phyloP scores from a whole-genome alignment of 2,329 filamentous ascomycete genomes.

The Cladophialophora bantiana region DNA sequence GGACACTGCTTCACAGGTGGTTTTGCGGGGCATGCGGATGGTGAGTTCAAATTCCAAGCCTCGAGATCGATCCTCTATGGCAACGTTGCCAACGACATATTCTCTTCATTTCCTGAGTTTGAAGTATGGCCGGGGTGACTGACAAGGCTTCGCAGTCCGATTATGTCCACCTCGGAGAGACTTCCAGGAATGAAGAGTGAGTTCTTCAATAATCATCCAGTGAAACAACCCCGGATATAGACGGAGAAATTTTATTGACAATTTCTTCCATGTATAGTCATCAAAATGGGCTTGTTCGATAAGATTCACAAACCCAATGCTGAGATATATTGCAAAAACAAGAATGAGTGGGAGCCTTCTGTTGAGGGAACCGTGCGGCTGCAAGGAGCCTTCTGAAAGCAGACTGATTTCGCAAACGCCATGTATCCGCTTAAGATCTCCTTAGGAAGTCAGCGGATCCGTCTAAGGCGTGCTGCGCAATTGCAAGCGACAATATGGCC shows the following conservation, averaged over 20 bases:
- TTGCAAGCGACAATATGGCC: too few relatives aligned
- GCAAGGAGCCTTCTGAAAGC: background rate
- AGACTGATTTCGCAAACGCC: too few relatives aligned
- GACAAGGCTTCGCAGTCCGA: slow-evolving; percentile 10
- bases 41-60: slow-evolving; percentile 9
- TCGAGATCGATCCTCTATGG: too few relatives aligned
- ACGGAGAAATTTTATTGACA: slow-evolving; percentile 3
- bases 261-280: slow-evolving; percentile 7
- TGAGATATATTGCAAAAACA: slow-evolving; percentile 30
- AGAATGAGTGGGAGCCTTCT: slow-evolving; percentile 24
- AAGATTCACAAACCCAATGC: slow-evolving; percentile 19
- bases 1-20: slow-evolving; percentile 22
- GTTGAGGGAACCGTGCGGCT: slow-evolving; percentile 14
- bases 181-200: slow-evolving; percentile 19
- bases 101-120: background rate
- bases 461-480: too few relatives aligned
- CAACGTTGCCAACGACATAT: too few relatives aligned
- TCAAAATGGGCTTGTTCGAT: slow-evolving; percentile 33
- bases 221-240: too few relatives aligned
- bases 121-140: background rate
- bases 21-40: slow-evolving; percentile 30
- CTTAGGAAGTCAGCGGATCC: too few relatives aligned
- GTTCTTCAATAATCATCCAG: background rate
- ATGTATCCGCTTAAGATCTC: too few relatives aligned
- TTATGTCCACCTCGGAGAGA: slow-evolving; percentile 15